Conservation (phyloP, 2,329 filamentous ascomycete species). For the Falciphora oryzae region DNA sequence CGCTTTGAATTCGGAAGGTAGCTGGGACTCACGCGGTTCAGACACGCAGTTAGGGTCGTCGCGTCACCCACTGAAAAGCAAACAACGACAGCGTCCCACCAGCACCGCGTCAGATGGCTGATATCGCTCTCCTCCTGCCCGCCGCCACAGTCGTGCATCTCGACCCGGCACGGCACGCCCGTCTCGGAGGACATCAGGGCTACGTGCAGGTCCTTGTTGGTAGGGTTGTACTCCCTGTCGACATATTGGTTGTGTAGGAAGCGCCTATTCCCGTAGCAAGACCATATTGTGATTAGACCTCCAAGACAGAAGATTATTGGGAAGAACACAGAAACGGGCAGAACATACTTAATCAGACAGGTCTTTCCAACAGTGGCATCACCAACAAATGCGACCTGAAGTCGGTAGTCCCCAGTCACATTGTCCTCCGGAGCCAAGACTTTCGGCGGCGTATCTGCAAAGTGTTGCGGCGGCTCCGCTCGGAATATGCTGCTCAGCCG, state of each 20-base stretch:
- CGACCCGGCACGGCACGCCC: constrained; percentile 5
- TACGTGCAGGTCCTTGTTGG: constrained; percentile 4
- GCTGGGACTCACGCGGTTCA: constrained; percentile 1
- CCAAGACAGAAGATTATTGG: background rate
- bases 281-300: background rate
- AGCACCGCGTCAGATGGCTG: constrained; percentile 7
- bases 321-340: too few relatives aligned
- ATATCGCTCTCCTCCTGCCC: constrained; percentile 8
- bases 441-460: background rate
- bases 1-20: background rate
- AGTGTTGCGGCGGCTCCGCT: background rate
- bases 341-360: constrained; percentile 3
- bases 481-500: constrained; percentile 4
- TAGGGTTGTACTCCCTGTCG: constrained; percentile 8
- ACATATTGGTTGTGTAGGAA: background rate
- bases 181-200: background rate
- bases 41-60: background rate
- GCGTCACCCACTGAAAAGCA: constrained; percentile 9
- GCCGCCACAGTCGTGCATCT: constrained; percentile 7
- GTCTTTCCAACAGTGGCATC: constrained; percentile 9
- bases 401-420: constrained; percentile 5
- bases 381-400: constrained; percentile 6
- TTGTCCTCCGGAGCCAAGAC: background rate
- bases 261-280: background rate
- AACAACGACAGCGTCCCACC: constrained; percentile 8